These are phyloP conservation scores for Dendrobium huoshanense DNA, from an alignment of 106 monocot species.

Conservation along the genomic window DNA sequence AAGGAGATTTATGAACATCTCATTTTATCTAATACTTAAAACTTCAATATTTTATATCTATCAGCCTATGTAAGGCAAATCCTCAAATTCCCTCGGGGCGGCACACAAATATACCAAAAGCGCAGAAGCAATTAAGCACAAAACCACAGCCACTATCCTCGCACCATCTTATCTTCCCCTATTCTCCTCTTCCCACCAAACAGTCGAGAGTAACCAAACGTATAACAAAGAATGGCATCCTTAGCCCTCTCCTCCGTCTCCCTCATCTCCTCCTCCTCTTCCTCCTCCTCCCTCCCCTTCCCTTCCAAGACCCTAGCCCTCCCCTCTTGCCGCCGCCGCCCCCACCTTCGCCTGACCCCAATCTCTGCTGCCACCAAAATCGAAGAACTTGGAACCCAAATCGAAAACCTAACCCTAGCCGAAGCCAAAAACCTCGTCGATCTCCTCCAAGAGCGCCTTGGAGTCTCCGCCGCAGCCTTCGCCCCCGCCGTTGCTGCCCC, in stretches of 20 bases:
- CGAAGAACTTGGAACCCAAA: slow-evolving; percentile 40
- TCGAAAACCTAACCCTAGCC: slow-evolving; percentile 45
- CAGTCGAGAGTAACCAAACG: no score
- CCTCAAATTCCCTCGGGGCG: neutral
- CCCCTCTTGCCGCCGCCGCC: slow-evolving; percentile 1
- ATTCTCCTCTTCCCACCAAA: no score
- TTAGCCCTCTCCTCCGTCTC: slow-evolving; percentile 18
- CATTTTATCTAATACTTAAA: no score
- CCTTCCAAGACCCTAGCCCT: slow-evolving; percentile 6
- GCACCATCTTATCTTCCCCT: no score
- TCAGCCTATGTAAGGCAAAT: no score
- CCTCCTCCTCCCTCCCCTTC: slow-evolving; percentile 11
- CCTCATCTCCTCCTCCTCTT: slow-evolving; percentile 9
- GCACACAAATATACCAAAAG: no score
- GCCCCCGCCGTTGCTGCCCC: slow-evolving; percentile 36
- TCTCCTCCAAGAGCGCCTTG: slow-evolving; percentile 52
- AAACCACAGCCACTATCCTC: no score
- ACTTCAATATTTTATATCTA: no score
- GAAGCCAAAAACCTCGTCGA: slow-evolving; percentile 52
- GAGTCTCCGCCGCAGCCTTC: slow-evolving; percentile 51
- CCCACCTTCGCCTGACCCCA: slow-evolving; percentile 2
- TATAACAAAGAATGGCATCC: slow-evolving; percentile 12
- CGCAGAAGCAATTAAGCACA: no score
- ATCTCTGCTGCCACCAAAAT: slow-evolving; percentile 29
- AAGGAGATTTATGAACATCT: no score